These are phyloP conservation scores for Chaetomium olivaceum DNA, from an alignment of 2,329 filamentous ascomycete genomes.

Conservation along the genomic window DNA sequence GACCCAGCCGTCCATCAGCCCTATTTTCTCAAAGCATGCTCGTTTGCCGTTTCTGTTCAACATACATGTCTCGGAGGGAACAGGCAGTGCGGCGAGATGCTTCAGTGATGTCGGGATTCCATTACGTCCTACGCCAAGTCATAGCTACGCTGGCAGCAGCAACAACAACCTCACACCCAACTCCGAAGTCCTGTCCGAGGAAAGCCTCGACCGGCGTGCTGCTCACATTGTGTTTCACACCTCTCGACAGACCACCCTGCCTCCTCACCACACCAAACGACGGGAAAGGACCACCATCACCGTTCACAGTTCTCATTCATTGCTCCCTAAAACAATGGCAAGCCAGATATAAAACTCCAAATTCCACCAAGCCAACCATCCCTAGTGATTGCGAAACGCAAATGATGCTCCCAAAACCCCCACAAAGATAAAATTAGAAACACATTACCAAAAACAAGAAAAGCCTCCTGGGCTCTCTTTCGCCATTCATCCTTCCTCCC, in stretches of 20 bases:
- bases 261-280: neutral
- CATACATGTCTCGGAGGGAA: too few species aligned
- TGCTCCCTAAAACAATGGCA: slow-evolving; percentile 15
- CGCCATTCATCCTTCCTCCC: slow-evolving; percentile 32
- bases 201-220: neutral
- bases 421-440: slow-evolving; percentile 29
- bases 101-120: neutral
- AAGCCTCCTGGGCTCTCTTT: slow-evolving; percentile 36
- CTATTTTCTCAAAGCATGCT: neutral
- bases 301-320: slow-evolving; percentile 14
- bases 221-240: neutral
- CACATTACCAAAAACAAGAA: slow-evolving; percentile 30
- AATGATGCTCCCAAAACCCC: slow-evolving; percentile 24
- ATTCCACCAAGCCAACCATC: slow-evolving; percentile 29
- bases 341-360: slow-evolving; percentile 23
- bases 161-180: neutral
- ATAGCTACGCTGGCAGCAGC: neutral
- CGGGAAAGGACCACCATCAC: neutral
- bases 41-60: too few species aligned
- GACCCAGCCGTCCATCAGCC: neutral
- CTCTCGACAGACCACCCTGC: neutral
- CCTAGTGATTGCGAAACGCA: slow-evolving; percentile 14
- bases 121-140: neutral
- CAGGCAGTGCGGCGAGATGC: neutral
- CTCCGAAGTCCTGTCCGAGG: neutral